A percentile compares a stretch with the other conserved stretches of the same genome.
Conservation (phyloP, 1,139 yeast genomes). For the Candida sojae region DNA sequence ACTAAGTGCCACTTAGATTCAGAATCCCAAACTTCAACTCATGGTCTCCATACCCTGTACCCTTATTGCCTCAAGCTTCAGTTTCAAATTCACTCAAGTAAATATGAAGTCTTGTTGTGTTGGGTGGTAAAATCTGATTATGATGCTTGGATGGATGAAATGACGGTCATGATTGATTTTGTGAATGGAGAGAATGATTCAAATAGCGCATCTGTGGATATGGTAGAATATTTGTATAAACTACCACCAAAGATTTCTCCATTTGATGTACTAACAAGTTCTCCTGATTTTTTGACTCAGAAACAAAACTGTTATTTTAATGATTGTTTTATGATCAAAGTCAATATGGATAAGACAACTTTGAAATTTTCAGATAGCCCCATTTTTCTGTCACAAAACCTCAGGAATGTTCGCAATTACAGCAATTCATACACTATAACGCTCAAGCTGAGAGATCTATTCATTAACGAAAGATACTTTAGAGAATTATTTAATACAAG, state of each 20-base stretch:
- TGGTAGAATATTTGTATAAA: slow-evolving; percentile 7
- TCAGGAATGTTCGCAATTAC: neutral
- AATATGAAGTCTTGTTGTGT: slow-evolving; percentile 49
- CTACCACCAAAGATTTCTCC: slow-evolving; percentile 19
- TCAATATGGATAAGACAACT: neutral
- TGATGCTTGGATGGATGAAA: slow-evolving; percentile 40
- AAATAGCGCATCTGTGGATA: neutral
- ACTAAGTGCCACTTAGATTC: slow-evolving; percentile 29
- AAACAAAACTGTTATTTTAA: slow-evolving; percentile 1
- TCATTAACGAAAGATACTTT: slow-evolving; percentile 8
- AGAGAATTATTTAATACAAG: slow-evolving; percentile 2
- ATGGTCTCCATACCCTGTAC: slow-evolving; percentile 39
- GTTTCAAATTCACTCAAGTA: slow-evolving; percentile 42
- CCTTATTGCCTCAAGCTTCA: slow-evolving; percentile 40
- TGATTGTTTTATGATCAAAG: neutral
- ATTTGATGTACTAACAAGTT: slow-evolving; percentile 13
- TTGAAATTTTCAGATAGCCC: neutral
- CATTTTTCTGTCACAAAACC: neutral
- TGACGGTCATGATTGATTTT: slow-evolving; percentile 31
- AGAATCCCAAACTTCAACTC: slow-evolving; percentile 29
- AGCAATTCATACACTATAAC: neutral
- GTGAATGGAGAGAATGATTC: slow-evolving; percentile 25
- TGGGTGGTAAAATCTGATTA: slow-evolving; percentile 35
- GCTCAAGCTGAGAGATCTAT: slow-evolving; percentile 4
- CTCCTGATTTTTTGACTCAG: neutral